Conservation (phyloP, 139 green algal genomes). For the Haematococcus lacustris region DNA sequence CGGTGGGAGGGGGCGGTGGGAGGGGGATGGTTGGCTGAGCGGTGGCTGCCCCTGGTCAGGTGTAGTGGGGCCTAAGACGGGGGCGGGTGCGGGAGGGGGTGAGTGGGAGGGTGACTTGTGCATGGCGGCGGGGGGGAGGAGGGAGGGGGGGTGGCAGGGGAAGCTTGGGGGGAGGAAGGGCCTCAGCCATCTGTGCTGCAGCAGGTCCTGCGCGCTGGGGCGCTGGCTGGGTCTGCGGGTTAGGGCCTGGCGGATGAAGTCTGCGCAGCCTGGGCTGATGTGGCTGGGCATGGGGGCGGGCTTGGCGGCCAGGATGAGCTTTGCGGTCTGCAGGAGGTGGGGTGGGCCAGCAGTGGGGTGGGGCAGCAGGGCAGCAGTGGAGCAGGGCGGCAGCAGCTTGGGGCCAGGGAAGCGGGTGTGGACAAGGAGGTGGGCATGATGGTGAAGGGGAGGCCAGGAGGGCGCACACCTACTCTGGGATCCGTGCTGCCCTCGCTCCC, state of each 20-base stretch:
- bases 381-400: background rate
- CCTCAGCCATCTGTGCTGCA: background rate
- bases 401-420: background rate
- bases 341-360: background rate
- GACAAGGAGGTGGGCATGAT: conserved; percentile 5
- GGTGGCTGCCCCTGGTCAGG: too few relatives aligned
- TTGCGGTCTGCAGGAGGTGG: background rate
- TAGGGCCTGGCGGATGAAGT: background rate
- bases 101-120: too few relatives aligned
- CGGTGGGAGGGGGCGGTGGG: too few relatives aligned
- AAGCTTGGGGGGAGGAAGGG: too few relatives aligned
- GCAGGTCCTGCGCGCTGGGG: background rate
- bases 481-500: too few relatives aligned
- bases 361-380: background rate
- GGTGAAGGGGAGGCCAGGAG: conserved; percentile 17
- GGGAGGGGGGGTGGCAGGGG: too few relatives aligned
- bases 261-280: background rate
- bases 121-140: too few relatives aligned
- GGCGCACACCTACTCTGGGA: conserved; percentile 7
- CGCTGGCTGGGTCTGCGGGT: background rate
- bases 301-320: background rate
- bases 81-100: too few relatives aligned
- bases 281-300: background rate
- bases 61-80: too few relatives aligned
- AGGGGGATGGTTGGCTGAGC: too few relatives aligned